Base-by-base conservation (phyloP, 306 rosid species). In the Citrullus amarus region DNA sequence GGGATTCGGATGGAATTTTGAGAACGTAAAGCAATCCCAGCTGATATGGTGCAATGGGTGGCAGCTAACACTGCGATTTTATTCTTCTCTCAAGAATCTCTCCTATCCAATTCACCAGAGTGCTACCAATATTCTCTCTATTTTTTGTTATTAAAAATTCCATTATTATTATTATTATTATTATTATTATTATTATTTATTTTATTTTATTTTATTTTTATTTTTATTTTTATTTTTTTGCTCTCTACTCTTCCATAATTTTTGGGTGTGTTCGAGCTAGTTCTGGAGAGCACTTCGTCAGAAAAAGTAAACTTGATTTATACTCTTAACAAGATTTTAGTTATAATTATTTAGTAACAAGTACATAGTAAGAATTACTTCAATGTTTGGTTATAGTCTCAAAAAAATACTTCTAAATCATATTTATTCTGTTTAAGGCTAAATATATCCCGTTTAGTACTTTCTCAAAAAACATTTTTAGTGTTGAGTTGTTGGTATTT, bases 71-170 rank as follows among this genome's bases (percentile, higher is more conserved):
- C 3, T 66, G 1, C 51, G 51, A 66, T 66, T 32, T 39, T 66
- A 66, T 66, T 66, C 73, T n/a, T 39, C 73, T 66, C 76, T 71
- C 58, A 25, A 22, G 20, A 44, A 46, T 71, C 76, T 71, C 41
- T 6, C 57, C 7, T 20, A 70, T 70, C 46, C 74, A 41, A 65
- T 65, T 34, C 75, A 68, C 54, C 39, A 32, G 0, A 32, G 5
- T 30, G 20, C 43, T 62, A 43, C 15, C 54, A 6, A 71, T 70
- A 22, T 71, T 71, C 58, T 71, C 56, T 69, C 38, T 13, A 6
- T 70, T 22, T 44, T 62, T 71, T 71, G 14, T 65, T 36, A 22
- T 46, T 48, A n/a, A 71, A 13, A 67, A 41, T 0, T 8, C 8
- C 30, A 36, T 3, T 6, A 22, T 22, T 22, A 22, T 22, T 22